Evolutionary conservation across 1,284 basidiomycete genomes (phyloP).

Genomic region (Cryptococcus sp.): DNA sequence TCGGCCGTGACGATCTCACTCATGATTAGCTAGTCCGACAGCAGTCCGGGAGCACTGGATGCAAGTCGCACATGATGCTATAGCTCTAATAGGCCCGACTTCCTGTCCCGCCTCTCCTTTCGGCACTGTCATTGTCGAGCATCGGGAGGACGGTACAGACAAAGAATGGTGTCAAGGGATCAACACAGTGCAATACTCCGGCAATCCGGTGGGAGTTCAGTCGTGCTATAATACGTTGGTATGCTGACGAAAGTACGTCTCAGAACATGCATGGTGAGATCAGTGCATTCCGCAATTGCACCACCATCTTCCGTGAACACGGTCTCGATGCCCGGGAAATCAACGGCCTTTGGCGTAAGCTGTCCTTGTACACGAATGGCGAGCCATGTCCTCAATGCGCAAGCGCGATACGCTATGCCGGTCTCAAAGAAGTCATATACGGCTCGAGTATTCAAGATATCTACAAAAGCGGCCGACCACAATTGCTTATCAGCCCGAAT

Average conservation of each 20-base stretch:
- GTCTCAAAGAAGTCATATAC: background rate
- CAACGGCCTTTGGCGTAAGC: background rate
- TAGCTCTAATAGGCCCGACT: background rate
- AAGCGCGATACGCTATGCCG: background rate
- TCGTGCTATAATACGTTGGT: background rate
- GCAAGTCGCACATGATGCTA: background rate
- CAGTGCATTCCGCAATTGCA: background rate
- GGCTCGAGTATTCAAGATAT: background rate
- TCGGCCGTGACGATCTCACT: no score
- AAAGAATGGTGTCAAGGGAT: background rate
- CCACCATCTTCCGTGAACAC: background rate
- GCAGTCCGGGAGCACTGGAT: background rate
- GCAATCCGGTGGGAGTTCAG: background rate
- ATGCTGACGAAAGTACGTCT: no score
- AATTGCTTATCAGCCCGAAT: background rate
- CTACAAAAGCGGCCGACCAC: background rate
- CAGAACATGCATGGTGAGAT: slow-evolving; percentile 1
- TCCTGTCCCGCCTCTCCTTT: background rate
- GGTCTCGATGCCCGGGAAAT: background rate
- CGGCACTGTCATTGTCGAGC: background rate
- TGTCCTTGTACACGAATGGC: background rate
- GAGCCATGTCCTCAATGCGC: background rate
- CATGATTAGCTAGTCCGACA: background rate
- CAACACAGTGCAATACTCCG: background rate
- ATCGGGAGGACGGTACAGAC: background rate